Evolutionary conservation across 129 eudicot genomes (phyloP).

Genomic region (Deinandra increscens): DNA sequence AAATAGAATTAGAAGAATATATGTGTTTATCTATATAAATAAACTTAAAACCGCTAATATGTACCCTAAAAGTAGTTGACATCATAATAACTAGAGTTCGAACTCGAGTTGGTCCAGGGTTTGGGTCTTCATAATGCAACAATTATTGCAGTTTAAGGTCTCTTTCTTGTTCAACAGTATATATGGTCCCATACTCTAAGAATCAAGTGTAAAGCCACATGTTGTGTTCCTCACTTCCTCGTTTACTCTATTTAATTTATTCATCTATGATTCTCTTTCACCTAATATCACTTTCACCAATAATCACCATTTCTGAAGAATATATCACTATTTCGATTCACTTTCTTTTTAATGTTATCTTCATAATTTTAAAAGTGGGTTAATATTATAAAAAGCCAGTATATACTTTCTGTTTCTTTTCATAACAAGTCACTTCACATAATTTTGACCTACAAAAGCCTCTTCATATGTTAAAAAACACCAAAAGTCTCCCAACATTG

Average conservation of each 20-base stretch:
- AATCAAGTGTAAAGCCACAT: constrained; percentile 35
- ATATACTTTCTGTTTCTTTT: too few species aligned
- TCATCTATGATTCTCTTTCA: constrained; percentile 25
- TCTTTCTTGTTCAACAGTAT: constrained; percentile 31
- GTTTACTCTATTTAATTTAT: constrained; percentile 33
- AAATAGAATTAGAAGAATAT: too few species aligned
- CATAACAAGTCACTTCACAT: too few species aligned
- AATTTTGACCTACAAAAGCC: too few species aligned
- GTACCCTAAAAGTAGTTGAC: background rate
- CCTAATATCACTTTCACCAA: too few species aligned
- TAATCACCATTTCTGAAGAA: constrained; percentile 19
- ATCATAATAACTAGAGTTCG: background rate
- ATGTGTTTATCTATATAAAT: too few species aligned
- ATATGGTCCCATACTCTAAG: constrained; percentile 30
- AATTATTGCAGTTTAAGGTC: constrained; percentile 32
- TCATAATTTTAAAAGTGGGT: background rate
- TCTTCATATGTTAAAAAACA: too few species aligned
- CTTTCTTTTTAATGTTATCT: background rate
- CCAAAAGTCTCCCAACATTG: too few species aligned
- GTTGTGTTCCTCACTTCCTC: constrained; percentile 40
- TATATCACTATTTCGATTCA: background rate
- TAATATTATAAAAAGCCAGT: too few species aligned
- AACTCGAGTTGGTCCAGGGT: background rate
- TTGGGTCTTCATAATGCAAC: constrained; percentile 16
- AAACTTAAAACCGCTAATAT: too few species aligned